These are phyloP conservation scores for Aphanomyces cochlioides DNA, from an alignment of 352 stramenopile species.

Conservation along the genomic window DNA sequence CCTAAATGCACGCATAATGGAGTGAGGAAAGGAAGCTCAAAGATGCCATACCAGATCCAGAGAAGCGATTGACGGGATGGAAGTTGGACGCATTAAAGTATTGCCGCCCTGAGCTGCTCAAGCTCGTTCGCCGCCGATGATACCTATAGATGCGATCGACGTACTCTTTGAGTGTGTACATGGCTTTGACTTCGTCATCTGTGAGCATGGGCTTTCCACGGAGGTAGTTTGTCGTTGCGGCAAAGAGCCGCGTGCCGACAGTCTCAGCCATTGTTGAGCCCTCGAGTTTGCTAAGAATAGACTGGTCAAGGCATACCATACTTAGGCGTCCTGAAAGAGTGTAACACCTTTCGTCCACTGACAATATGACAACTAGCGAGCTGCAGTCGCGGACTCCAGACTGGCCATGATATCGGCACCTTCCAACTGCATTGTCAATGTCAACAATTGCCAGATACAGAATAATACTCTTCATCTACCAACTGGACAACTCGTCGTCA, in stretches of 20 bases:
- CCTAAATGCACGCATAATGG: too few relatives aligned
- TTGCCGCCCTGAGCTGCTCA: slow-evolving; percentile 14
- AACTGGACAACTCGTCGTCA: too few relatives aligned
- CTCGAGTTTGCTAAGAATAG: too few relatives aligned
- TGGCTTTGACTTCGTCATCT: slow-evolving; percentile 16
- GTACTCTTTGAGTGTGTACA: slow-evolving; percentile 26
- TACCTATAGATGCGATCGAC: slow-evolving; percentile 27
- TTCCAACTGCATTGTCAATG: too few relatives aligned
- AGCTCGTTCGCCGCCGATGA: slow-evolving; percentile 12
- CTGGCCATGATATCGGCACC: too few relatives aligned
- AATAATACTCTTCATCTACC: too few relatives aligned
- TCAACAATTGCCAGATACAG: too few relatives aligned
- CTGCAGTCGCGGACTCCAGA: too few relatives aligned
- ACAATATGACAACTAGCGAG: too few relatives aligned
- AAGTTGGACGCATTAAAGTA: slow-evolving; percentile 20
- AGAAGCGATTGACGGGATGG: not conserved
- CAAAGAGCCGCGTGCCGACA: slow-evolving; percentile 25
- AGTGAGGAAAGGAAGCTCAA: not conserved
- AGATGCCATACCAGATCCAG: not conserved
- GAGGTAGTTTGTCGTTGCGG: slow-evolving; percentile 20
- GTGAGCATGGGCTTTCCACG: slow-evolving; percentile 25
- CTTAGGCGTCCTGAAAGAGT: too few relatives aligned
- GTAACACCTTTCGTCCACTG: too few relatives aligned
- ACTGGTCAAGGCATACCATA: too few relatives aligned
- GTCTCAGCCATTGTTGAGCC: not conserved